These are phyloP conservation scores for Periconia sp. DNA, from an alignment of 2,329 filamentous ascomycete species.

Conservation along the genomic window DNA sequence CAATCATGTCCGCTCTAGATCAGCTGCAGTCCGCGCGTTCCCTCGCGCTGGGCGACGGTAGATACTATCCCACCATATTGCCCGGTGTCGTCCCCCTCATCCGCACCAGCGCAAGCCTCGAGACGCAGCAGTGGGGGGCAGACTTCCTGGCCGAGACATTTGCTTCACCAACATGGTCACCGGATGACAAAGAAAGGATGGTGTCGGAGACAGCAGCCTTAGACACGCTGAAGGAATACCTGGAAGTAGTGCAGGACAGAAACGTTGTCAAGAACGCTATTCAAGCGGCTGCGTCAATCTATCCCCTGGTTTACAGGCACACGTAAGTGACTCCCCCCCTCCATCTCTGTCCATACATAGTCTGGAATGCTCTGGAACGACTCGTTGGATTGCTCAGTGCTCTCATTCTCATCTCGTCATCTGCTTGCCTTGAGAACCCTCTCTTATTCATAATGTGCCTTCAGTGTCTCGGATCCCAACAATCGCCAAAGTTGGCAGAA, in stretches of 20 bases:
- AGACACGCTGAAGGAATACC: conserved; percentile 67
- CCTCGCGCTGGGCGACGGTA: conserved; percentile 84
- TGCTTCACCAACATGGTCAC: conserved; percentile 81
- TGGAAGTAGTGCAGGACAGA: conserved; percentile 69
- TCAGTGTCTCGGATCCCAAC: conserved; percentile 84
- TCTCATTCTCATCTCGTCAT: too few relatives aligned
- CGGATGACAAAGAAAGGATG: conserved; percentile 75
- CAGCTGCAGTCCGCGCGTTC: conserved; percentile 91
- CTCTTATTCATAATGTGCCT: conserved; percentile 43
- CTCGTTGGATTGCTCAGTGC: too few relatives aligned
- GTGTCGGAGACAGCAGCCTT: conserved; percentile 79
- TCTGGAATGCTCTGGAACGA: conserved; percentile 5
- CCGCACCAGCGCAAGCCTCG: conserved; percentile 68
- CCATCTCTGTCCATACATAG: too few relatives aligned
- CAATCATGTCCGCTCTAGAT: conserved; percentile 57
- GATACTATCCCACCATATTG: conserved; percentile 90
- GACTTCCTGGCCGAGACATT: conserved; percentile 97
- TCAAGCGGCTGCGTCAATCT: conserved; percentile 89
- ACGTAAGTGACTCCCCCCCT: conserved; percentile 74
- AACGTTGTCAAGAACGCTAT: conserved; percentile 85
- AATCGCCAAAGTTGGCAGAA: conserved; percentile 84
- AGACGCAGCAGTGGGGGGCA: conserved; percentile 92
- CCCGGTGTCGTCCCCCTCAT: conserved; percentile 93
- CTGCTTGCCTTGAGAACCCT: conserved; percentile 27
- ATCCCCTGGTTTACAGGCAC: conserved; percentile 88